Percentiles rank a stretch among this genome's conserved stretches.
Evolutionary conservation across 2,329 filamentous ascomycete genomes (phyloP).

Genomic region (Trichophyton mentagrophytes): DNA sequence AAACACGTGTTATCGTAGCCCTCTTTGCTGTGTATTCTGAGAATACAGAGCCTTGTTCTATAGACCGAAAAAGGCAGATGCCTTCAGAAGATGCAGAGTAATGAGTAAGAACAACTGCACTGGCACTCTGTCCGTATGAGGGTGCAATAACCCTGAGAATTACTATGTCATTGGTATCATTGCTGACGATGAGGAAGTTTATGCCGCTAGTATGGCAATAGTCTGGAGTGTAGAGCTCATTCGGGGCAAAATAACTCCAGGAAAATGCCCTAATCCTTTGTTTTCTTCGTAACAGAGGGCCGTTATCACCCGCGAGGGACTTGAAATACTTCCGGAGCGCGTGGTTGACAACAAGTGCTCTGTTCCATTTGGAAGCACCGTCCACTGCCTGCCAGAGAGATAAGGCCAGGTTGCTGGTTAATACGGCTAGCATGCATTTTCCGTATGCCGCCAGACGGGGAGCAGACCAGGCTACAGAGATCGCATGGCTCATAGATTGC

Average conservation of each 20-base stretch:
- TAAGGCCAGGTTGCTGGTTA: slow-evolving; percentile 45
- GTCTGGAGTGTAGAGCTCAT: neutral
- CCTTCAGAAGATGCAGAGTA: slow-evolving; percentile 13
- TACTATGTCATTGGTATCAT: slow-evolving; percentile 29
- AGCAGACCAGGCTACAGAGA: slow-evolving; percentile 44
- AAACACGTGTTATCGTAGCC: slow-evolving; percentile 18
- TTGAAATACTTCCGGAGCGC: slow-evolving; percentile 31
- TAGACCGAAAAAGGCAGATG: slow-evolving; percentile 9
- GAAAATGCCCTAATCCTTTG: slow-evolving; percentile 29
- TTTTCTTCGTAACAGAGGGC: slow-evolving; percentile 19
- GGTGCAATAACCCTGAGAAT: slow-evolving; percentile 18
- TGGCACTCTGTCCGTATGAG: slow-evolving; percentile 11
- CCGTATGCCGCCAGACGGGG: slow-evolving; percentile 43
- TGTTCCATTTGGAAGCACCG: slow-evolving; percentile 37
- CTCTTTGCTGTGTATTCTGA: slow-evolving; percentile 18
- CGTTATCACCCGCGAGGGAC: slow-evolving; percentile 13
- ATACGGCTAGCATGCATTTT: slow-evolving; percentile 42
- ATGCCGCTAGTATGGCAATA: slow-evolving; percentile 20
- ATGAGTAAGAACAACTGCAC: slow-evolving; percentile 19
- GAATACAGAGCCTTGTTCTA: slow-evolving; percentile 22
- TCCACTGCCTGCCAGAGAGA: slow-evolving; percentile 44
- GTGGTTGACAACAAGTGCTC: slow-evolving; percentile 42
- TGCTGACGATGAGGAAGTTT: slow-evolving; percentile 25
- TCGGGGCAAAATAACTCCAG: slow-evolving; percentile 25
- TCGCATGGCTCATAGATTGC: slow-evolving; percentile 40